These are phyloP conservation scores for Boletus bicolor DNA, from an alignment of 768 basidiomycete species.

Conservation along the genomic window DNA sequence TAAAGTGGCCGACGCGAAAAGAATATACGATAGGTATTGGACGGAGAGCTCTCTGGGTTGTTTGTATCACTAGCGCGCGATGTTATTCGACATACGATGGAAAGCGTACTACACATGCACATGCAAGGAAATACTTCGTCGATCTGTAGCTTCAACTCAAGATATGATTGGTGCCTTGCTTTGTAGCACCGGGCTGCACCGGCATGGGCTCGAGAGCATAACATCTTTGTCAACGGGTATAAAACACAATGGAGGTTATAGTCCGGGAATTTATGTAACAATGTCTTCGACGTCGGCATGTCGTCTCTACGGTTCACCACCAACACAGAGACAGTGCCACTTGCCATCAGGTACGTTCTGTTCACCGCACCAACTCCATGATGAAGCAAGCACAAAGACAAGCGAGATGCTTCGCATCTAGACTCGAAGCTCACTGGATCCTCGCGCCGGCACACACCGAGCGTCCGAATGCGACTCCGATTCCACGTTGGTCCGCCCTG, in stretches of 20 bases:
- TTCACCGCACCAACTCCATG: too few relatives aligned
- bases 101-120: background rate
- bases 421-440: background rate
- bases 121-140: too few relatives aligned
- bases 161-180: too few relatives aligned
- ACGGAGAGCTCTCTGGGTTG: background rate
- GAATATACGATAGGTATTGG: background rate
- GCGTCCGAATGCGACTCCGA: background rate
- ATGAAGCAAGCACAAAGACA: too few relatives aligned
- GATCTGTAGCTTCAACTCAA: too few relatives aligned
- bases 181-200: background rate
- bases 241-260: too few relatives aligned
- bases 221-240: background rate
- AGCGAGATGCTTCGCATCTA: background rate
- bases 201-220: background rate
- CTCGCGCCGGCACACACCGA: background rate
- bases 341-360: background rate
- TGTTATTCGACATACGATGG: too few relatives aligned
- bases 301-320: background rate
- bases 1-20: background rate
- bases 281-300: background rate
- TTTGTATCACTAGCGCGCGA: background rate
- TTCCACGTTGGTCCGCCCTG: background rate
- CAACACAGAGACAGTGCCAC: background rate
- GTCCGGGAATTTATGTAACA: background rate